A percentile compares a stretch with the other conserved stretches of the same genome.
These are phyloP conservation scores for Condylostoma magnum DNA, from an alignment of 169 alveolate species.

Conservation along the genomic window DNA sequence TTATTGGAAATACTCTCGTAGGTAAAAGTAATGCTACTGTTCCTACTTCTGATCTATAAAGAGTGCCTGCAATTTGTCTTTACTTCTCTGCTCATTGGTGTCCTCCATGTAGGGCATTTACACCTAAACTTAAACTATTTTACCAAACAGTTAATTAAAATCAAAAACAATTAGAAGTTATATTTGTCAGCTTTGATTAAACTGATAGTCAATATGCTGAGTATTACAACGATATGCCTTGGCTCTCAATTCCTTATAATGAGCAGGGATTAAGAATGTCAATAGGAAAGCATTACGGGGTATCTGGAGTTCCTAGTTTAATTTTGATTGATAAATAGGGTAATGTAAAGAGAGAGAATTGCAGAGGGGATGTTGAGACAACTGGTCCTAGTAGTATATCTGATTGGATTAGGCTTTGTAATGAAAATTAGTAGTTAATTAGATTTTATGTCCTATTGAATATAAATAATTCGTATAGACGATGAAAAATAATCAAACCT, in stretches of 20 bases:
- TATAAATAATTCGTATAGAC: too few species aligned
- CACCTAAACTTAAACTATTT: conserved; percentile 71
- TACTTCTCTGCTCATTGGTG: conserved; percentile 84
- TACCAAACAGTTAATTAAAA: conserved; percentile 46
- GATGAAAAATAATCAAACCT: too few species aligned
- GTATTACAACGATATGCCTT: conserved; percentile 70
- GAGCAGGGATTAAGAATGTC: conserved; percentile 30
- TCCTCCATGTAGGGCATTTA: conserved; percentile 83
- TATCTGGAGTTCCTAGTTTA: conserved; percentile 31
- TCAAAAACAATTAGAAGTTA: conserved; percentile 51
- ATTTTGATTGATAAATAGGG: conserved; percentile 18
- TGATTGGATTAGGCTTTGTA: conserved; percentile 24
- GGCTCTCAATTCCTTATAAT: conserved; percentile 64
- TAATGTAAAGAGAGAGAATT: neutral
- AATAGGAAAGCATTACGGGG: conserved; percentile 12
- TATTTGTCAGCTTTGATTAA: conserved; percentile 52
- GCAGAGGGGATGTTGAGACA: conserved; percentile 21
- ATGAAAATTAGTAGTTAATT: too few species aligned
- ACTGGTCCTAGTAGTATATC: neutral
- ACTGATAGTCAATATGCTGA: conserved; percentile 62
- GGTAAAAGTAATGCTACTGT: too few species aligned
- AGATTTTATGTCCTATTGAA: too few species aligned
- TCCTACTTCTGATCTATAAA: too few species aligned
- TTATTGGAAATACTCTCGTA: too few species aligned
- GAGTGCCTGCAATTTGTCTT: too few species aligned